Evolutionary conservation across 352 stramenopile genomes (phyloP), one percentile per base, ranked within the genome.

Genomic region (Globisporangium cederbergense): DNA sequence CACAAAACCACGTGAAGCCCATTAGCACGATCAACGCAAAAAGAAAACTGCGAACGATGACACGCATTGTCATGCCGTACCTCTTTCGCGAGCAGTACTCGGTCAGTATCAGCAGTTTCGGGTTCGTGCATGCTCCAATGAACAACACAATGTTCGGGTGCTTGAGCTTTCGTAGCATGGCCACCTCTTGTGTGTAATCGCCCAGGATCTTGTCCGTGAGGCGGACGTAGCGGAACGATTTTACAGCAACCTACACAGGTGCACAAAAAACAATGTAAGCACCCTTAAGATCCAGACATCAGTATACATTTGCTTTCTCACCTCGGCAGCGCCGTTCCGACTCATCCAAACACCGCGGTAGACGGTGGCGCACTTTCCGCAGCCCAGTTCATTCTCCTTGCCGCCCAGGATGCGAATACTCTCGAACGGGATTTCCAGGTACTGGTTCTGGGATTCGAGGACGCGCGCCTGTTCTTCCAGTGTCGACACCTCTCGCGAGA

Each of bases 61-160:
- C 32, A 36, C 32, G 2, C 32, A 36, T 8, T 5, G 7, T 36
- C 4, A 36, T 36, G 32, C 5, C 60, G 50, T 72, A 95, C 86
- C 86, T 95, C 73, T 94, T 94, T 60, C 86, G 77, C 49, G 88
- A 95, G 72, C 88, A 96, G 65, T 94, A 96, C 67, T 96, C 88
- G 13, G 85, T 96, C 50, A 96, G 70, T 67, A 96, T 96, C 79
- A 96, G 91, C 38, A 96, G 71, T 71, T 93, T 95, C 20, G 88
- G 87, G 56, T 94, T 84, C 58, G 87, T 96, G 68, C 88, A 96
- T 58, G 88, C 88, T 68, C 88, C 88, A 66, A 96, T 96, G 77
- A 96, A 96, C 74, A 96, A 74, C 28, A 96, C 86, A 66, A 96
- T 96, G 62, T 96, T 96, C 46, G 88, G 88, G 60, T 96, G 88